Conservation (phyloP, 768 basidiomycete genomes). For the Amanita brunnescens region DNA sequence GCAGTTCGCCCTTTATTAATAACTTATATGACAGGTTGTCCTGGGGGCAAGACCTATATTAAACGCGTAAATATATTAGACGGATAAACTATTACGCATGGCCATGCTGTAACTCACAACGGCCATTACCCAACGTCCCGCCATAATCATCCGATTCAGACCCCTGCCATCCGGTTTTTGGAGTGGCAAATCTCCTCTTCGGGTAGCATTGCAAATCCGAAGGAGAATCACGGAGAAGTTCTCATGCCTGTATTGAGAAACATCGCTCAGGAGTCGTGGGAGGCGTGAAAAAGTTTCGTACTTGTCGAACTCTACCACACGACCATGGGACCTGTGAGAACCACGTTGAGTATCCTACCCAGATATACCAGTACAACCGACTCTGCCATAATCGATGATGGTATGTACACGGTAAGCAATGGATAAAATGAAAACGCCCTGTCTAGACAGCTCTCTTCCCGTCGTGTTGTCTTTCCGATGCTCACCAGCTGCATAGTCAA, state of each 20-base stretch:
- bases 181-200: slow-evolving; percentile 58
- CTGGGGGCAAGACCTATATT: too few relatives aligned
- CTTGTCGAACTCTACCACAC: slow-evolving; percentile 69
- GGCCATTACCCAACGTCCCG: too few relatives aligned
- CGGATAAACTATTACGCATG: too few relatives aligned
- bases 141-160: not conserved
- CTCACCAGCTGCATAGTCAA: slow-evolving; percentile 85
- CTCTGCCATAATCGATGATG: slow-evolving; percentile 46
- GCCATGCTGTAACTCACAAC: too few relatives aligned
- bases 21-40: too few relatives aligned
- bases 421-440: slow-evolving; percentile 79
- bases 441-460: slow-evolving; percentile 35
- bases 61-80: too few relatives aligned
- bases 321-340: slow-evolving; percentile 58
- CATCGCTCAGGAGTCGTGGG: not conserved
- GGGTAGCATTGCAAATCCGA: slow-evolving; percentile 73
- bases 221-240: slow-evolving; percentile 43
- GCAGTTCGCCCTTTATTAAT: too few relatives aligned
- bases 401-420: slow-evolving; percentile 77
- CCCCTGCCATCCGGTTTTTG: slow-evolving; percentile 60
- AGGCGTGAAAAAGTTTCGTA: slow-evolving; percentile 15
- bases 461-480: slow-evolving; percentile 74
- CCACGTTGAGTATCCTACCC: not conserved
- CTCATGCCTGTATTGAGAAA: slow-evolving; percentile 33
- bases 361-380: not conserved